Evolutionary conservation across 2,329 filamentous ascomycete species (phyloP), one percentile per base, ranked within the genome.

Genomic region (Aurifilum marmelostoma): DNA sequence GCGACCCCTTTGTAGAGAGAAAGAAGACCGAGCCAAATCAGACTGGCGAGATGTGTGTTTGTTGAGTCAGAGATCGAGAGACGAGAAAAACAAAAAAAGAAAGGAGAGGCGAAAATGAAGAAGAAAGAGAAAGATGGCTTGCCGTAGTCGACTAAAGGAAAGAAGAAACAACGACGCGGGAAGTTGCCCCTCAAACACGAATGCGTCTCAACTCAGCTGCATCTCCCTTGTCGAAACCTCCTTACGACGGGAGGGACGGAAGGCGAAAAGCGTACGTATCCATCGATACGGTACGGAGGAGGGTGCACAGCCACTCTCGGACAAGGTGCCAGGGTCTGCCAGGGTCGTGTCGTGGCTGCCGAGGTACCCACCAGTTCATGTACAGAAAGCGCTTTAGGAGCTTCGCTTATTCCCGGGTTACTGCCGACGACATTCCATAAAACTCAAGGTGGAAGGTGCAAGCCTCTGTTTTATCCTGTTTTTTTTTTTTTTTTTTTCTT

Each of bases 171-270:
- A 37, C 37, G 63, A 47, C 41, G 8, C 32, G 52, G 29, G n/a
- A 24, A 43, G 9, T 9, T 8, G n/a, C 27, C 52, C 27, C 63
- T 65, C 63, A 65, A 65, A 65, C 63, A 27, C 63, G 37, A 59
- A 65, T 9, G 34, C 58, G 63, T 65, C 63, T 65, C 63, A 65
- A 65, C 50, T 47, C 50, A n/a, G n/a, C n/a, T n/a, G n/a, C n/a
- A 65, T 65, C 37, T 65, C 39, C 63, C 37, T 24, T 39, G 34
- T 27, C 29, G 41, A 21, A n/a, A 6, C 14, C 37, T 50, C 52
- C 47, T 29, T 56, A 3, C 56, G 56, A 32, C 56, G 56, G 56
- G 29, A 59, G 16, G 9, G 9, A 59, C 56, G 56, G 56, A 6
- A 59, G 56, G 32, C 56, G 56, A 34, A 34, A 59, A 18, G 27